phyloP scores from a whole-genome alignment of 148 eudicot genomes.

The Chenopodium album region DNA sequence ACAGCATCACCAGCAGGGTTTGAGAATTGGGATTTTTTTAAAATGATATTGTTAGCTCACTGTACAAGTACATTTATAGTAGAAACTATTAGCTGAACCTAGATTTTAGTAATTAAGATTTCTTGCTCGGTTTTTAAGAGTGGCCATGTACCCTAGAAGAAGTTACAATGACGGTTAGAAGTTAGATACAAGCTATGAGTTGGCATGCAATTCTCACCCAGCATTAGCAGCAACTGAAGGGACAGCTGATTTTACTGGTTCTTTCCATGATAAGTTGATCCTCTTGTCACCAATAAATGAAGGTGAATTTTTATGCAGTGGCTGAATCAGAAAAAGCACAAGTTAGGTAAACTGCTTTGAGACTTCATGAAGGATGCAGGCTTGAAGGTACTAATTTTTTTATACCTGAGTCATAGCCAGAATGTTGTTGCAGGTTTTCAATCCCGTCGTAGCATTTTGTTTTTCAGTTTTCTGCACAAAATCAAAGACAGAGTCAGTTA shows the following conservation, averaged over 20 bases:
- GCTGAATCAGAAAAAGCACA: slow-evolving; percentile 42
- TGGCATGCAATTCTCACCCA: slow-evolving; percentile 47
- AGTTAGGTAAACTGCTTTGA: slow-evolving; percentile 8
- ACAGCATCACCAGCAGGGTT: neutral
- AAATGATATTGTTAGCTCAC: neutral
- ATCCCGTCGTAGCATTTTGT: slow-evolving; percentile 72
- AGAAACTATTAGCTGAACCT: neutral
- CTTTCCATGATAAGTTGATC: slow-evolving; percentile 86
- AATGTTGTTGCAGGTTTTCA: slow-evolving; percentile 90
- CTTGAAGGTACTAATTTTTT: neutral
- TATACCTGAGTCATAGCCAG: slow-evolving; percentile 86
- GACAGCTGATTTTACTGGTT: slow-evolving; percentile 47
- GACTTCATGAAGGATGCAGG: neutral
- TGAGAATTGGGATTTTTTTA: neutral
- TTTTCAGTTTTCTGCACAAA: slow-evolving; percentile 68
- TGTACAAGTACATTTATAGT: neutral
- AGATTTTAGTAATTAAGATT: neutral
- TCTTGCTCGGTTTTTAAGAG: neutral
- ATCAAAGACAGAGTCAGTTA: neutral
- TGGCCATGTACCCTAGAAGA: neutral
- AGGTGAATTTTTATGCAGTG: slow-evolving; percentile 74
- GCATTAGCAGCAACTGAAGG: slow-evolving; percentile 33
- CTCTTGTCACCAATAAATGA: slow-evolving; percentile 79
- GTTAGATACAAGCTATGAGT: neutral
- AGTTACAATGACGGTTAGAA: neutral